A percentile compares a stretch with the other conserved stretches of the same genome.
These are phyloP conservation scores for Acer negundo DNA, from an alignment of 345 rosid genomes.

Conservation along the genomic window DNA sequence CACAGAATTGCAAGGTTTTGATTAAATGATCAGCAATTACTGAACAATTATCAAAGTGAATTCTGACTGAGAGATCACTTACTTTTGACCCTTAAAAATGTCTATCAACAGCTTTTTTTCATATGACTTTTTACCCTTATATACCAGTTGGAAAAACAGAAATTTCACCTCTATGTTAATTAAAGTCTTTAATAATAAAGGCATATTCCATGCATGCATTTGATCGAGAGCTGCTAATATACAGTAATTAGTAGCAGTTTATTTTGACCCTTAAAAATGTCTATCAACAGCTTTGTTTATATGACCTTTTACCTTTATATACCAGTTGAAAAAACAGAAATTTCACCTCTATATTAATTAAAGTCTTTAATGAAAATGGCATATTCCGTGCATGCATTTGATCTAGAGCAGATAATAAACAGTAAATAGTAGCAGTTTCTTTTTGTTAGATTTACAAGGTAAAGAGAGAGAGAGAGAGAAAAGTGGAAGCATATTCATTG, in stretches of 20 bases:
- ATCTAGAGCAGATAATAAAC: not conserved
- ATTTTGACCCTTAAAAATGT: not conserved
- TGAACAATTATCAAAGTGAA: not conserved
- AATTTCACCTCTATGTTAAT: no score
- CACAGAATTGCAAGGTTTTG: no score
- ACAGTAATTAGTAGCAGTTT: not conserved
- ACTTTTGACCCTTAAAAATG: not conserved
- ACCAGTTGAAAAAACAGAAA: no score
- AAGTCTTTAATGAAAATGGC: no score
- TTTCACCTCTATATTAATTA: no score
- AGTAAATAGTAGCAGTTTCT: not conserved
- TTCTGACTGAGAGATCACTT: not conserved
- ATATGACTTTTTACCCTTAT: not conserved
- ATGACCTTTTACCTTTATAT: no score
- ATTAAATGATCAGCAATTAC: no score
- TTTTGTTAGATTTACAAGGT: no score
- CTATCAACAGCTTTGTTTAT: not conserved
- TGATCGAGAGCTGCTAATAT: not conserved
- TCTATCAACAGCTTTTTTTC: not conserved
- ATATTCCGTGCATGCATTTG: not conserved
- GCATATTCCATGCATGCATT: not conserved
- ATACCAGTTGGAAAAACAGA: not conserved
- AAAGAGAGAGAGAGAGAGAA: not conserved
- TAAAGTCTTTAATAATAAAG: no score
- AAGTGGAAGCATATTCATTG: constrained; percentile 18